phyloP scores from a whole-genome alignment of 371 early-diverging fungal species.

The Mucor ambiguus region DNA sequence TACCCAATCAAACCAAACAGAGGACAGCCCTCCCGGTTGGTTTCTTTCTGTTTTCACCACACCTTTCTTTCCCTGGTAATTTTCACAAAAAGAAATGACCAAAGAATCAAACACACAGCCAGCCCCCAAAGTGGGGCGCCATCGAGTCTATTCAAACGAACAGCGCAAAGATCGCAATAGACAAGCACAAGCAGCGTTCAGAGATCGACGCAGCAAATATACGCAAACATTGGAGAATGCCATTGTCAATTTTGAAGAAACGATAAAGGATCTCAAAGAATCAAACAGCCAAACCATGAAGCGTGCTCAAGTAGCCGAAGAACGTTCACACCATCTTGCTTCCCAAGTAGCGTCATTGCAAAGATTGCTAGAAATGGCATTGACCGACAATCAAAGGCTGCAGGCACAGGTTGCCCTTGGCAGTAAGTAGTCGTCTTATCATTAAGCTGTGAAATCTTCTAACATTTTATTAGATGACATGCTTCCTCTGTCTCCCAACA shows the following conservation, averaged over 20 bases:
- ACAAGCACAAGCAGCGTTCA: constrained; percentile 69
- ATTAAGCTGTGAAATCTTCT: too few species aligned
- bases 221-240: constrained; percentile 49
- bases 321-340: constrained; percentile 5
- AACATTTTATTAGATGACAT: neutral
- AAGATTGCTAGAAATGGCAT: neutral
- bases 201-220: constrained; percentile 63
- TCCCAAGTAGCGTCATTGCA: constrained; percentile 8
- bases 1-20: neutral
- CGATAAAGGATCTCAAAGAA: constrained; percentile 11
- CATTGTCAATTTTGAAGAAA: constrained; percentile 2
- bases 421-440: neutral
- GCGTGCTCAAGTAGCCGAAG: constrained; percentile 12
- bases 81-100: neutral
- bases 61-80: neutral
- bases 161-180: constrained; percentile 68
- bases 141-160: constrained; percentile 25
- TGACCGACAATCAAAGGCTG: neutral
- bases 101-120: neutral
- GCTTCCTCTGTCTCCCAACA: neutral
- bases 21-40: neutral
- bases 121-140: constrained; percentile 22
- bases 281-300: neutral
- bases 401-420: neutral
- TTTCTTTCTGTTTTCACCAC: neutral